Conservation (phyloP, 768 basidiomycete species). For the Asterophora lycoperdoides region DNA sequence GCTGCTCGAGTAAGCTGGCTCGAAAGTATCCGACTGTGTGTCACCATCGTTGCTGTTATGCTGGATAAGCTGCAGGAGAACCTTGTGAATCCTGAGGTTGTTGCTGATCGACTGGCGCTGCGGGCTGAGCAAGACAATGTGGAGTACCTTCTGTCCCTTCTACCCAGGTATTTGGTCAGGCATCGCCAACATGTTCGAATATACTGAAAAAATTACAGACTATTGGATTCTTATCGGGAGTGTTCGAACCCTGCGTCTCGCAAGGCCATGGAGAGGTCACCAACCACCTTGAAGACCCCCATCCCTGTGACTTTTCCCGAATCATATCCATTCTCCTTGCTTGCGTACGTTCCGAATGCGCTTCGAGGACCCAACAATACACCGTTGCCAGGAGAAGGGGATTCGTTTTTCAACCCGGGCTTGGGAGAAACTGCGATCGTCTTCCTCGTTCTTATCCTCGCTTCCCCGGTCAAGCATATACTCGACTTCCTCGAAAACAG, state of each 20-base stretch:
- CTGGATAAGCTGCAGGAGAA: constrained; percentile 84
- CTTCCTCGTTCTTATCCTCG: constrained; percentile 73
- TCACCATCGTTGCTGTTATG: constrained; percentile 86
- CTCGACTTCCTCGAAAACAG: constrained; percentile 73
- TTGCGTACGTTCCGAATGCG: constrained; percentile 60
- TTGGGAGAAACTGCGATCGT: constrained; percentile 86
- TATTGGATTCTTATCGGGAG: constrained; percentile 87
- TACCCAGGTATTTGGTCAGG: constrained; percentile 62
- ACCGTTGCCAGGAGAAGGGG: constrained; percentile 41
- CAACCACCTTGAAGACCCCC: constrained; percentile 50
- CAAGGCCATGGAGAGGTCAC: constrained; percentile 64
- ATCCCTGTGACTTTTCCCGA: constrained; percentile 87
- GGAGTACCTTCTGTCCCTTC: constrained; percentile 74
- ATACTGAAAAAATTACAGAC: constrained; percentile 36
- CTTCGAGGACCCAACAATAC: constrained; percentile 38
- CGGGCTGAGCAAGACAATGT: constrained; percentile 89
- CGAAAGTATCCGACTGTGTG: constrained; percentile 84
- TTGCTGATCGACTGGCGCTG: constrained; percentile 55
- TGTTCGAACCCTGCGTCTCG: constrained; percentile 64
- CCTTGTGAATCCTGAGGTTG: constrained; percentile 62
- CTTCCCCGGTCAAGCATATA: constrained; percentile 76
- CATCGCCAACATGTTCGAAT: neutral
- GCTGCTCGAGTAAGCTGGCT: constrained; percentile 81
- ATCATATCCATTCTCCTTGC: constrained; percentile 86
- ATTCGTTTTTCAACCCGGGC: constrained; percentile 62